These are phyloP conservation scores for Glonium stellatum DNA, from an alignment of 495 filamentous ascomycete species.

Conservation along the genomic window DNA sequence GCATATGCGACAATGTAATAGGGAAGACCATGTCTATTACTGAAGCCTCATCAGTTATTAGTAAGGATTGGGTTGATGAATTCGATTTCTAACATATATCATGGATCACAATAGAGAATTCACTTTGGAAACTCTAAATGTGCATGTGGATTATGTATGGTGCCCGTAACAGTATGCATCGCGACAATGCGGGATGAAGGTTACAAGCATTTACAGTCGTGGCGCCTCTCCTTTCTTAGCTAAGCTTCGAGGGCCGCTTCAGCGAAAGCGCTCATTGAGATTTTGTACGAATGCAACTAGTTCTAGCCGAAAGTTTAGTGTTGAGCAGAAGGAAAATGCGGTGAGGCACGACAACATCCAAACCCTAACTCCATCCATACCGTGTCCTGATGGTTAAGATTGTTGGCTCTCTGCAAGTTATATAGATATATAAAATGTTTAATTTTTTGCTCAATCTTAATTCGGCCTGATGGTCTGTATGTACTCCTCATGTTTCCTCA, in stretches of 20 bases:
- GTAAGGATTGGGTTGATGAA: too few species aligned
- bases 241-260: too few species aligned
- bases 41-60: too few species aligned
- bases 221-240: background rate
- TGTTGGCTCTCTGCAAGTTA: background rate
- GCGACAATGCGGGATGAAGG: background rate
- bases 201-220: background rate
- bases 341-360: too few species aligned
- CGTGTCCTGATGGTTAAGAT: background rate
- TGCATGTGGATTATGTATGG: too few species aligned
- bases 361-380: too few species aligned
- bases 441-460: background rate
- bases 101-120: background rate
- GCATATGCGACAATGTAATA: background rate
- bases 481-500: background rate
- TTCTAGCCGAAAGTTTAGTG: too few species aligned
- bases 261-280: too few species aligned
- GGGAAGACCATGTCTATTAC: background rate
- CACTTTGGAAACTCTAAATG: background rate
- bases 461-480: constrained; percentile 4
- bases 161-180: background rate
- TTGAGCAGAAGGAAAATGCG: too few species aligned
- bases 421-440: background rate
- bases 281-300: too few species aligned
- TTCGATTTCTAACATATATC: too few species aligned